Evolutionary conservation across 2,329 filamentous ascomycete genomes (phyloP).

Genomic region (Trichoderma cornu-damae): DNA sequence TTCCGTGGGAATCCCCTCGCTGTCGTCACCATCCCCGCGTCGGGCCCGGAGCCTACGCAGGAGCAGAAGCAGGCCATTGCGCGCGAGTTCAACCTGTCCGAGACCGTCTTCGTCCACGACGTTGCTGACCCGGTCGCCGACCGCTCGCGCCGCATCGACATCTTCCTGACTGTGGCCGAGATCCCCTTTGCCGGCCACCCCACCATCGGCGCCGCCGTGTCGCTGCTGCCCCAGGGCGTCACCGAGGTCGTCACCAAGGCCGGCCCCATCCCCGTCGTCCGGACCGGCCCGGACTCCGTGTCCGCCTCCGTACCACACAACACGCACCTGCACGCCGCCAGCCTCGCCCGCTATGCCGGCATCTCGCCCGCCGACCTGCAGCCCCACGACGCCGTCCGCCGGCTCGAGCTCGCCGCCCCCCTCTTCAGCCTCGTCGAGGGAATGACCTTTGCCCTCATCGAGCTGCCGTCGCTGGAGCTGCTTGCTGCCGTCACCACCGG

Average conservation of each 20-base stretch:
- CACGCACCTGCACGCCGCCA: slow-evolving; percentile 53
- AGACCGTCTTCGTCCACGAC: slow-evolving; percentile 59
- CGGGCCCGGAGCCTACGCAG: slow-evolving; percentile 40
- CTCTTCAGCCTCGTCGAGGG: slow-evolving; percentile 64
- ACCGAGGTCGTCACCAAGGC: slow-evolving; percentile 50
- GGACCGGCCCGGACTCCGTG: slow-evolving; percentile 41
- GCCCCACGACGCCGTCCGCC: slow-evolving; percentile 27
- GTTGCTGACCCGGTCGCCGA: slow-evolving; percentile 30
- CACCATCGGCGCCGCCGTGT: slow-evolving; percentile 52
- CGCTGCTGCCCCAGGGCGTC: slow-evolving; percentile 39
- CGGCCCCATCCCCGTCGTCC: slow-evolving; percentile 47
- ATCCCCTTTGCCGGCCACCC: slow-evolving; percentile 60
- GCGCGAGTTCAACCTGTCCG: slow-evolving; percentile 59
- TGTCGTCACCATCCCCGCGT: slow-evolving; percentile 48
- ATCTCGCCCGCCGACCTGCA: slow-evolving; percentile 28
- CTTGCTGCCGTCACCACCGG: slow-evolving; percentile 41
- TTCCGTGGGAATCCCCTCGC: slow-evolving; percentile 58
- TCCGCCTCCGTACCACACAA: slow-evolving; percentile 63
- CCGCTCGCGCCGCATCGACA: slow-evolving; percentile 45
- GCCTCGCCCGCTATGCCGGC: slow-evolving; percentile 32
- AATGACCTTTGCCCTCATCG: slow-evolving; percentile 66
- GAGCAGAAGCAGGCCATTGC: slow-evolving; percentile 54
- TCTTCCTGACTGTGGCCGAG: slow-evolving; percentile 52
- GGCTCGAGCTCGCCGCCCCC: slow-evolving; percentile 41
- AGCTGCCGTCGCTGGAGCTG: slow-evolving; percentile 55